Percentiles rank a stretch among this genome's conserved stretches.
phyloP scores from a whole-genome alignment of 2,329 filamentous ascomycete species.

The Cercospora sp. region DNA sequence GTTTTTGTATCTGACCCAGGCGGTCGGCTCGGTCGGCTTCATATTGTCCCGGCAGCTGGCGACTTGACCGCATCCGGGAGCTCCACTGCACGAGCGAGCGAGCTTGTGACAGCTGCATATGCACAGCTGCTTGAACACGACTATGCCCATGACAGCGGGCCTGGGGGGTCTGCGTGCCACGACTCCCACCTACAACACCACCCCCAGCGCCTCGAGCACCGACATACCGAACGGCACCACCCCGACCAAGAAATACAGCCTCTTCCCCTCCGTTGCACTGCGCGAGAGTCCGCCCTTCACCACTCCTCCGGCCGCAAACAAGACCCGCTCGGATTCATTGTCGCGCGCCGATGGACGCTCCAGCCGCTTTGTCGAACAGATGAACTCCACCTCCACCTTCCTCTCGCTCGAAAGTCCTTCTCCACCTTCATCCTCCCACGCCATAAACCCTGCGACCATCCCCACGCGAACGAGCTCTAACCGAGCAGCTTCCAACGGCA shows the following conservation, averaged over 20 bases:
- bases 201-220: neutral
- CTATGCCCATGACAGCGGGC: neutral
- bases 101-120: slow-evolving; percentile 6
- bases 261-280: slow-evolving; percentile 13
- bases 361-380: slow-evolving; percentile 14
- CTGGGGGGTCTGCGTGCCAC: neutral
- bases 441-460: slow-evolving; percentile 48
- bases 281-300: neutral
- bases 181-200: neutral
- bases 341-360: neutral
- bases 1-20: neutral
- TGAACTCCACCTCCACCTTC: slow-evolving; percentile 15
- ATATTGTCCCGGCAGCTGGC: neutral
- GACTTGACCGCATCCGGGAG: neutral
- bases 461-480: slow-evolving; percentile 73
- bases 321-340: slow-evolving; percentile 4
- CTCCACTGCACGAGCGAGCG: neutral
- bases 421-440: slow-evolving; percentile 11
- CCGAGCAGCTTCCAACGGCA: slow-evolving; percentile 46
- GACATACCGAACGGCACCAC: neutral
- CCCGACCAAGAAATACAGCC: slow-evolving; percentile 8
- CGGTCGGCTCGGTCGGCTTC: neutral
- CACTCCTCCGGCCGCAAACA: neutral
- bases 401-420: slow-evolving; percentile 4
- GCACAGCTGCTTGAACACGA: neutral